phyloP scores from a whole-genome alignment of 768 basidiomycete genomes.

The Cubamyces sp. region DNA sequence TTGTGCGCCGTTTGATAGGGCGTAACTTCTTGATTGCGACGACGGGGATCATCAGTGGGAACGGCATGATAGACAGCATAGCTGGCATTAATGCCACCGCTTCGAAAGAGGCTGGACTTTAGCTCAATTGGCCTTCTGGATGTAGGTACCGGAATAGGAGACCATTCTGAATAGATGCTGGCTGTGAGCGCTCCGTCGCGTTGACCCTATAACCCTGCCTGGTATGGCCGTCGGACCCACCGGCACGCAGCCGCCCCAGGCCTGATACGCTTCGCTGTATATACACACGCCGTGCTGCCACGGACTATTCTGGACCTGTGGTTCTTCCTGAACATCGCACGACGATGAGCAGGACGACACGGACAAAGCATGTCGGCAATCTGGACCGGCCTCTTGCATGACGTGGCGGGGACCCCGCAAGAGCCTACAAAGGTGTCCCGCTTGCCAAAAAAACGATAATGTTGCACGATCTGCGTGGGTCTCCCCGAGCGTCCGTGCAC shows the following conservation, averaged over 20 bases:
- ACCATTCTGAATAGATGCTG: neutral
- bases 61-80: constrained; percentile 70
- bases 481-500: neutral
- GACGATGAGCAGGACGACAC: constrained; percentile 1
- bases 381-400: constrained; percentile 11
- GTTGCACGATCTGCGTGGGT: too few species aligned
- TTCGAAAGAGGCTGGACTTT: constrained; percentile 48
- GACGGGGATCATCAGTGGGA: constrained; percentile 87
- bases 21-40: constrained; percentile 89
- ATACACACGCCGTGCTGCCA: constrained; percentile 6
- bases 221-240: neutral
- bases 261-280: neutral
- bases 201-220: constrained; percentile 1
- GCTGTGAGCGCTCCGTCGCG: constrained; percentile 13
- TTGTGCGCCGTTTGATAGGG: constrained; percentile 47
- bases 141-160: neutral
- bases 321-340: constrained; percentile 10
- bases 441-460: neutral
- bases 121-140: neutral
- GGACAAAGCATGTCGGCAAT: constrained; percentile 7
- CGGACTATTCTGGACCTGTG: constrained; percentile 6
- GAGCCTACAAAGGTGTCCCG: neutral
- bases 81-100: constrained; percentile 46
- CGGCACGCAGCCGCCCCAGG: constrained; percentile 5
- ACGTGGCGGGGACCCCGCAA: constrained; percentile 20